phyloP scores from a whole-genome alignment of 1,284 basidiomycete genomes.

The Boletellus sp. region DNA sequence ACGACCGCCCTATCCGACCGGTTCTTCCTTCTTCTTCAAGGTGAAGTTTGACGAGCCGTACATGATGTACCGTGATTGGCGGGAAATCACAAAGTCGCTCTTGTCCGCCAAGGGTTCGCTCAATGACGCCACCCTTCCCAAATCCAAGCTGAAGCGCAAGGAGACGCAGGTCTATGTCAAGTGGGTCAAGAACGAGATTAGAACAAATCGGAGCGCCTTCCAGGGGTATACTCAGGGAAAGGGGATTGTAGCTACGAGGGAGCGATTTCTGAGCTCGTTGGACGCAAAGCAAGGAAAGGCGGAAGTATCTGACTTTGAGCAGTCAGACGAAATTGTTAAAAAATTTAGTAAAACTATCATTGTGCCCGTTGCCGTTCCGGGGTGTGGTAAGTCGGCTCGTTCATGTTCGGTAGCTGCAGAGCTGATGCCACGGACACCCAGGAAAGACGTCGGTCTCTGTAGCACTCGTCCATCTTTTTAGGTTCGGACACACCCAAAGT shows the following conservation, averaged over 20 bases:
- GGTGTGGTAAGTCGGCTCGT: conserved; percentile 65
- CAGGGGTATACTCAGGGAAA: conserved; percentile 64
- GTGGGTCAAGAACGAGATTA: conserved; percentile 74
- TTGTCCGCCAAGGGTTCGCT: conserved; percentile 42
- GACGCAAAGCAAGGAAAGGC: conserved; percentile 46
- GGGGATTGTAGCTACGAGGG: conserved; percentile 83
- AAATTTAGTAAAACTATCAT: conserved; percentile 79
- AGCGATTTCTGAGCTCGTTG: conserved; percentile 75
- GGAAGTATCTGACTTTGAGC: conserved; percentile 27
- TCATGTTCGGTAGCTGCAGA: not conserved
- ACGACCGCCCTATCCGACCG: conserved; percentile 68
- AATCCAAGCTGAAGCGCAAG: conserved; percentile 57
- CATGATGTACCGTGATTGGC: conserved; percentile 97
- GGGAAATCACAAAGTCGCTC: conserved; percentile 85
- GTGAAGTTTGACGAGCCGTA: conserved; percentile 99
- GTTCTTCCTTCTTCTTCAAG: conserved; percentile 97
- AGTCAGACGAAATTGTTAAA: conserved; percentile 21
- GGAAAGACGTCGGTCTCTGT: conserved; percentile 88
- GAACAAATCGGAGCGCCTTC: conserved; percentile 61
- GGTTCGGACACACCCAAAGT: conserved; percentile 86
- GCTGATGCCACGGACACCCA: conserved; percentile 28
- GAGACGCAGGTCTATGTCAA: conserved; percentile 67
- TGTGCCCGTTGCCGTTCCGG: conserved; percentile 87
- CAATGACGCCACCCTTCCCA: conserved; percentile 42
- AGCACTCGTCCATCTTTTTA: conserved; percentile 76